phyloP scores from a whole-genome alignment of 495 filamentous ascomycete species.

The Annulohypoxylon nitens region DNA sequence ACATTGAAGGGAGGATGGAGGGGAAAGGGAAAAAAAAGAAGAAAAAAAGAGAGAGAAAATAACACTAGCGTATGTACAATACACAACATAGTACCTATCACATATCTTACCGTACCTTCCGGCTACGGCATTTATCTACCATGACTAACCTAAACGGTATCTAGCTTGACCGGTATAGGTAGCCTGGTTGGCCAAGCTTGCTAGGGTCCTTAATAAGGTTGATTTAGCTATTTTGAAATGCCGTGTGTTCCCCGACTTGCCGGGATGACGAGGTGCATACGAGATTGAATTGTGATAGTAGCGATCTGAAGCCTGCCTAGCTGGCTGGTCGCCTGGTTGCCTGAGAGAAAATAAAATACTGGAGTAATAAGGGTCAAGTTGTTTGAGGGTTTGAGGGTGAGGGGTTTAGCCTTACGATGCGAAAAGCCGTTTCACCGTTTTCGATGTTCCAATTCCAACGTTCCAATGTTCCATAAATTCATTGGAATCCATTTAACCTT shows the following conservation, averaged over 20 bases:
- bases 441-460: background rate
- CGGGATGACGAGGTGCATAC: slow-evolving; percentile 19
- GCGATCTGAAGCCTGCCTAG: slow-evolving; percentile 15
- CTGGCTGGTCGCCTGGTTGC: background rate
- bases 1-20: too few species aligned
- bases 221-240: slow-evolving; percentile 21
- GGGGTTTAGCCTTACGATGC: slow-evolving; percentile 24
- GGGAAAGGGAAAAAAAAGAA: background rate
- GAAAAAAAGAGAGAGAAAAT: background rate
- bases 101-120: slow-evolving; percentile 9
- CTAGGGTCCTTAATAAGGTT: slow-evolving; percentile 20
- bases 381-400: background rate
- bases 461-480: background rate
- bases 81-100: background rate
- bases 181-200: background rate
- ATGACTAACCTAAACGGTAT: background rate
- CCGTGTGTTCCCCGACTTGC: slow-evolving; percentile 40
- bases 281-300: slow-evolving; percentile 1
- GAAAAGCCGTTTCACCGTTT: background rate
- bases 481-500: slow-evolving; percentile 19
- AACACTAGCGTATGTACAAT: background rate
- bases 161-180: background rate
- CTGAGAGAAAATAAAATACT: slow-evolving; percentile 2
- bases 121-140: slow-evolving; percentile 14
- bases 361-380: background rate